Evolutionary conservation across 139 green algal species (phyloP).

Genomic region (Coccomyxa sp.): DNA sequence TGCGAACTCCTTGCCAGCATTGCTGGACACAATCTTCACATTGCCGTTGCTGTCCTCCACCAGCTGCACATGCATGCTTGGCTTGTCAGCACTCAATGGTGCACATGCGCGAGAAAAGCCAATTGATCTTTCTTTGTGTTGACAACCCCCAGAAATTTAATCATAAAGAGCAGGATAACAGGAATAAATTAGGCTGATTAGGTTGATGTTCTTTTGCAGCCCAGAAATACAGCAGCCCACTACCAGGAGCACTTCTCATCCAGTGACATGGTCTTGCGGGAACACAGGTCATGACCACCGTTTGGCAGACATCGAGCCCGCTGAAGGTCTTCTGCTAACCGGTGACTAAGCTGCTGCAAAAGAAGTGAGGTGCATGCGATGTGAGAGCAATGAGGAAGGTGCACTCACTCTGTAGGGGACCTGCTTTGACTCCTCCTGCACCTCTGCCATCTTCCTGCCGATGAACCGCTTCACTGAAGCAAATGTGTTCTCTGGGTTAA

Average conservation of each 20-base stretch:
- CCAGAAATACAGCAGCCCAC: neutral
- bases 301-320: too few species aligned
- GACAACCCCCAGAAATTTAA: neutral
- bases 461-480: constrained; percentile 99
- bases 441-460: constrained; percentile 87
- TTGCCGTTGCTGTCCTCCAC: constrained; percentile 77
- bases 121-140: too few species aligned
- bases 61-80: constrained; percentile 28
- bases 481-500: constrained; percentile 99
- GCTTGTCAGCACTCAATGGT: neutral
- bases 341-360: too few species aligned
- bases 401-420: constrained; percentile 74
- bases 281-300: too few species aligned
- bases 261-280: too few species aligned
- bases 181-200: neutral
- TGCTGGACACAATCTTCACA: constrained; percentile 92
- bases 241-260: too few species aligned
- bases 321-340: too few species aligned
- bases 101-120: too few species aligned
- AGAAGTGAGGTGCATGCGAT: too few species aligned
- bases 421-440: constrained; percentile 88
- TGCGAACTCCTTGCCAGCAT: constrained; percentile 92
- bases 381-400: neutral
- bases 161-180: neutral
- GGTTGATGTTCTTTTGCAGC: neutral